Conservation (phyloP, 2,329 filamentous ascomycete species). For the Fusarium brachygibbosum region DNA sequence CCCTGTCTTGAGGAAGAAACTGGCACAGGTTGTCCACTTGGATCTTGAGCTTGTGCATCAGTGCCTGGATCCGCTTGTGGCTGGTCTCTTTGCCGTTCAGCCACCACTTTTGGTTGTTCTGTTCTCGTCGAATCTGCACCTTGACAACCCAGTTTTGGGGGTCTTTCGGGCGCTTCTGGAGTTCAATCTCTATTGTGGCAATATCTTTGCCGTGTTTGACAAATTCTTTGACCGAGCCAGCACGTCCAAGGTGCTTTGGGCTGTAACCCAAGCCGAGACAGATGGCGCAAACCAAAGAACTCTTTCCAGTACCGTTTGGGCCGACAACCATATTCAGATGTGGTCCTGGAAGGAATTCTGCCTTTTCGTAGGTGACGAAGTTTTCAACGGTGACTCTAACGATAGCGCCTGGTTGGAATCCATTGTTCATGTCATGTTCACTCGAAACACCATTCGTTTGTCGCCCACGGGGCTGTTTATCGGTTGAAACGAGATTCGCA, state of each 20-base stretch:
- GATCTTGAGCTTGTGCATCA: constrained; percentile 82
- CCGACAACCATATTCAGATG: constrained; percentile 99
- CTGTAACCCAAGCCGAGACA: constrained; percentile 91
- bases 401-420: constrained; percentile 83
- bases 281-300: constrained; percentile 95
- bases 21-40: constrained; percentile 99
- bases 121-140: constrained; percentile 83
- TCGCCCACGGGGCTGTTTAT: constrained; percentile 24
- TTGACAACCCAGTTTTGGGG: constrained; percentile 78
- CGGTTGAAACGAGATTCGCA: constrained; percentile 35
- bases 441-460: constrained; percentile 31
- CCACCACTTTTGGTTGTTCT: constrained; percentile 84
- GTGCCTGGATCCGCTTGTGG: constrained; percentile 73
- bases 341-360: constrained; percentile 91
- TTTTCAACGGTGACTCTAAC: constrained; percentile 87
- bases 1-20: constrained; percentile 95
- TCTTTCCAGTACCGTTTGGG: constrained; percentile 98
- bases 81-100: constrained; percentile 76
- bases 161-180: constrained; percentile 74
- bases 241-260: constrained; percentile 85
- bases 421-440: constrained; percentile 44
- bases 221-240: constrained; percentile 87
- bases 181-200: constrained; percentile 90
- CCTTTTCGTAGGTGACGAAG: constrained; percentile 95
- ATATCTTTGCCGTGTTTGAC: constrained; percentile 88